Evolutionary conservation across 2,329 filamentous ascomycete genomes (phyloP).

Genomic region (Akanthomyces dipterigenus): DNA sequence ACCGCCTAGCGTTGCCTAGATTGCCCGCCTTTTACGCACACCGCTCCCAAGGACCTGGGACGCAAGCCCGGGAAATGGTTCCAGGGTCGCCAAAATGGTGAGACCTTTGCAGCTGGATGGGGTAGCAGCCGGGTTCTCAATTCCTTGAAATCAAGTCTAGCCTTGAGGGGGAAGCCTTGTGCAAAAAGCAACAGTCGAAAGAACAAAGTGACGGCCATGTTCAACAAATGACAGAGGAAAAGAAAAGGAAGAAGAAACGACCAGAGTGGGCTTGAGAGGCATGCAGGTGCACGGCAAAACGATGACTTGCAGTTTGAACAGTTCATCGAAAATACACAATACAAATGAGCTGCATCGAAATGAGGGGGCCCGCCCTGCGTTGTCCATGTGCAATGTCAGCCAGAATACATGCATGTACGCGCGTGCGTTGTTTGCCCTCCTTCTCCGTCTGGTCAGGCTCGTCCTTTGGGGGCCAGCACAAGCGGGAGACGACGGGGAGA

Average conservation of each 20-base stretch:
- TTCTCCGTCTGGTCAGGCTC: too few relatives aligned
- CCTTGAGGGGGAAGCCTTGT: not conserved
- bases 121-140: not conserved
- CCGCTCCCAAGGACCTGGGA: slow-evolving; percentile 12
- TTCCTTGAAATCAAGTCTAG: not conserved
- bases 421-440: too few relatives aligned
- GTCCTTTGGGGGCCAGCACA: too few relatives aligned
- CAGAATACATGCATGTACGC: too few relatives aligned
- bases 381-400: not conserved
- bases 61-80: not conserved
- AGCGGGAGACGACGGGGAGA: too few relatives aligned
- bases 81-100: not conserved
- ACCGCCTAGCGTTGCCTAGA: not conserved
- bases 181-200: too few relatives aligned
- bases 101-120: not conserved
- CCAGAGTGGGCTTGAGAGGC: not conserved
- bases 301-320: not conserved
- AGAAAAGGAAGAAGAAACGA: not conserved
- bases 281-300: not conserved
- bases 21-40: slow-evolving; percentile 7
- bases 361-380: not conserved
- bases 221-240: not conserved
- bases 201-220: too few relatives aligned
- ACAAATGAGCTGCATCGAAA: slow-evolving; percentile 1
- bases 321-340: slow-evolving; percentile 1